These are phyloP conservation scores for Pythium folliculosum DNA, from an alignment of 352 stramenopile species.

Conservation along the genomic window DNA sequence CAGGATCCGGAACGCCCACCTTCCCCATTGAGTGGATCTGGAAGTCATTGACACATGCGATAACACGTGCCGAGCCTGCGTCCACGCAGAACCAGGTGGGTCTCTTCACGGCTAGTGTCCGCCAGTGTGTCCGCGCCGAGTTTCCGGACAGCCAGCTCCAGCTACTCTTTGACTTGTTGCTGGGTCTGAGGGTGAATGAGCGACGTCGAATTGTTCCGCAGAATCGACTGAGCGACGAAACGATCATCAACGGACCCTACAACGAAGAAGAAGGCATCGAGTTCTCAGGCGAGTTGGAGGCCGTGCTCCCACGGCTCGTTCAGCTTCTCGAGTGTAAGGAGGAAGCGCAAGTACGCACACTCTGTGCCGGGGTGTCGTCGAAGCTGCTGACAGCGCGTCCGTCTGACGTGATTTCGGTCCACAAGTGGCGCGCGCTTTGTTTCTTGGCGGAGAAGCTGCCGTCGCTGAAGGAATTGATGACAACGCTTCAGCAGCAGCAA, in stretches of 20 bases:
- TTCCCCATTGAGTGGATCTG: conserved; percentile 42
- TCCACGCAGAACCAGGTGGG: conserved; percentile 12
- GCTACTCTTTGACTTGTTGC: conserved; percentile 22
- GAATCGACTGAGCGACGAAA: neutral
- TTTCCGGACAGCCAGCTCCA: neutral
- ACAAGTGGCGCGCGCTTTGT: conserved; percentile 32
- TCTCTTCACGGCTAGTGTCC: conserved; percentile 9
- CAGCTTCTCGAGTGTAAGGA: conserved; percentile 26
- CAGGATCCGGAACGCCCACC: neutral
- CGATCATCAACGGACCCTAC: neutral
- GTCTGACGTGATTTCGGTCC: conserved; percentile 16
- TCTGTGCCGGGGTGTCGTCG: conserved; percentile 24
- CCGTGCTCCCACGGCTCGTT: conserved; percentile 16
- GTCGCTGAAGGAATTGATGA: conserved; percentile 19
- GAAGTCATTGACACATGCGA: conserved; percentile 32
- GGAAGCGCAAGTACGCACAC: conserved; percentile 16
- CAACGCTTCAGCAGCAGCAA: neutral
- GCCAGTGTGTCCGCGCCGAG: neutral
- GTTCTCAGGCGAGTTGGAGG: conserved; percentile 5
- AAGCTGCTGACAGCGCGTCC: conserved; percentile 25
- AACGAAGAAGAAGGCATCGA: neutral
- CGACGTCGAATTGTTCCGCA: neutral
- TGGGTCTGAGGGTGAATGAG: conserved; percentile 10
- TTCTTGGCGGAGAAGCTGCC: conserved; percentile 25
- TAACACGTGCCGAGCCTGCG: neutral